phyloP scores from a whole-genome alignment of 495 filamentous ascomycete genomes.

The Penicillium robsamsonii region DNA sequence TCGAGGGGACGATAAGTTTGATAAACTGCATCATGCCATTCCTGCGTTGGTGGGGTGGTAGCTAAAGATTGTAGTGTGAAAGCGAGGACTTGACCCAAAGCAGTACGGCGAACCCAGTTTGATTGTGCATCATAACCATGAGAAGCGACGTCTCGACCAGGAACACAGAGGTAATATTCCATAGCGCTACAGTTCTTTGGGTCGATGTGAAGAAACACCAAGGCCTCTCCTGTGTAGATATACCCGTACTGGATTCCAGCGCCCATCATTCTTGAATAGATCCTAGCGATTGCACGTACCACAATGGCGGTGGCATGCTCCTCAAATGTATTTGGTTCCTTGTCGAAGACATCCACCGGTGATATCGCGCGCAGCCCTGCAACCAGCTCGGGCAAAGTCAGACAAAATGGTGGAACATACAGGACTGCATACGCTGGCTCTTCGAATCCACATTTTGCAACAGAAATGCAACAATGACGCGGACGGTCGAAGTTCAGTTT shows the following conservation, averaged over 20 bases:
- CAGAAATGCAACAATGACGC: not conserved
- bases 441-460: not conserved
- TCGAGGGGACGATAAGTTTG: not conserved
- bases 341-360: not conserved
- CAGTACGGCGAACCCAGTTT: conserved; percentile 37
- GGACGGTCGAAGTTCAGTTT: not conserved
- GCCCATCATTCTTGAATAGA: conserved; percentile 45
- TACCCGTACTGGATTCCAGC: conserved; percentile 40
- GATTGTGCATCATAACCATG: conserved; percentile 15
- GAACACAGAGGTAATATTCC: conserved; percentile 32
- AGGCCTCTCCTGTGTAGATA: conserved; percentile 43
- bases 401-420: not conserved
- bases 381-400: conserved; percentile 5
- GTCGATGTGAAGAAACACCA: conserved; percentile 45
- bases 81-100: conserved; percentile 46
- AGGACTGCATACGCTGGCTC: not conserved
- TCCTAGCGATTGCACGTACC: conserved; percentile 39
- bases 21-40: conserved; percentile 38
- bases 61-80: conserved; percentile 46
- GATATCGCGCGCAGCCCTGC: not conserved
- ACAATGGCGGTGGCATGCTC: conserved; percentile 8
- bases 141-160: conserved; percentile 30
- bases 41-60: conserved; percentile 29
- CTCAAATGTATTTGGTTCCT: not conserved
- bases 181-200: conserved; percentile 25